Evolutionary conservation across 2,329 filamentous ascomycete genomes (phyloP).

Genomic region (Cercospora beticola): DNA sequence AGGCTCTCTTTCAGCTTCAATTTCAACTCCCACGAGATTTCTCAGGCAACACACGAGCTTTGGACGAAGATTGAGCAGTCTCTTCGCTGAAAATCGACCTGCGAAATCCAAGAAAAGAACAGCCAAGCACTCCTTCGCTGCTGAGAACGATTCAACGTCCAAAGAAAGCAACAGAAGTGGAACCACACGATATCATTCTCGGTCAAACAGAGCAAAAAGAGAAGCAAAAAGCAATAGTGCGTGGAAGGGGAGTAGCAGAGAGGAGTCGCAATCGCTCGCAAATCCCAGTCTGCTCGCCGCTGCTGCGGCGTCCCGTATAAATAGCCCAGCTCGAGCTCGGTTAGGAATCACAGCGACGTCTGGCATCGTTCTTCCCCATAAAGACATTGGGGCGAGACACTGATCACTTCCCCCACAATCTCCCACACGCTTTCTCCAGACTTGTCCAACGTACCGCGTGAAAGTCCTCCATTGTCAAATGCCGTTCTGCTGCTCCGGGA

Average conservation of each 20-base stretch:
- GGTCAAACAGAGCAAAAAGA: neutral
- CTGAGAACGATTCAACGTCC: slow-evolving; percentile 2
- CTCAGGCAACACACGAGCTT: neutral
- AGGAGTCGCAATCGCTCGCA: neutral
- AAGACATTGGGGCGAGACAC: neutral
- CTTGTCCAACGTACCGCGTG: neutral
- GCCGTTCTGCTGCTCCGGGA: slow-evolving; percentile 5
- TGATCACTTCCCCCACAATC: slow-evolving; percentile 10
- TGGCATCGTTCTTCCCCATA: neutral
- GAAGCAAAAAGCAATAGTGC: neutral
- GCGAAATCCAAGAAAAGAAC: neutral
- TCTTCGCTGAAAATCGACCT: neutral
- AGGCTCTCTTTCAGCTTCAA: neutral
- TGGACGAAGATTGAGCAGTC: neutral
- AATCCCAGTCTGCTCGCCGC: neutral
- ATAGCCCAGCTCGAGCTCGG: neutral
- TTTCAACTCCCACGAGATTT: neutral
- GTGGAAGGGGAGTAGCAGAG: neutral
- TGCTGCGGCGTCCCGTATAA: slow-evolving; percentile 6
- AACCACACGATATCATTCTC: neutral
- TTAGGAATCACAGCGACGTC: neutral
- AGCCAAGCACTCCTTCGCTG: slow-evolving; percentile 6
- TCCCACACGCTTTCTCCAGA: slow-evolving; percentile 7
- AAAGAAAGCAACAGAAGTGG: slow-evolving; percentile 1
- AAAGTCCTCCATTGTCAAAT: neutral